These are phyloP conservation scores for Amphibolis antarctica DNA, from an alignment of 106 monocot genomes.

Conservation along the genomic window DNA sequence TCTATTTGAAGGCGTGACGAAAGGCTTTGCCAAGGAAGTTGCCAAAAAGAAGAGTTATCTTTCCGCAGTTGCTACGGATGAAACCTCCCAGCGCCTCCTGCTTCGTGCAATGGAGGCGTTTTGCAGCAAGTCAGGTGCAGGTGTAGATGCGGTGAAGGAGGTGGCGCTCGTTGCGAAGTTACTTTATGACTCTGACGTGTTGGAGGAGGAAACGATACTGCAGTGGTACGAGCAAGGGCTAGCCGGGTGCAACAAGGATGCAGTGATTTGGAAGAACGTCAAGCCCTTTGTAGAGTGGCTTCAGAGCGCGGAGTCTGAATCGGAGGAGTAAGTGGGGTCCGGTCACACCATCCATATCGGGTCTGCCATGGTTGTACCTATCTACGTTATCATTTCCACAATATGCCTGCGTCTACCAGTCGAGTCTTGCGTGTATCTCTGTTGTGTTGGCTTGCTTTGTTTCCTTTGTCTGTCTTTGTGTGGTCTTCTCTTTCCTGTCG, in stretches of 20 bases:
- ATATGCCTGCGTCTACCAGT: too few relatives aligned
- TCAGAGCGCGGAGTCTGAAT: conserved; percentile 41
- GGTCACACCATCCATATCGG: not conserved
- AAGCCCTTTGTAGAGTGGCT: conserved; percentile 94
- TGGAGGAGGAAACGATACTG: conserved; percentile 63
- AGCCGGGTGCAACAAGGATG: conserved; percentile 13
- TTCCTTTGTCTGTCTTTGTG: too few relatives aligned
- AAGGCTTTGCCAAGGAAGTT: conserved; percentile 74
- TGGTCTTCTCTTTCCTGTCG: too few relatives aligned
- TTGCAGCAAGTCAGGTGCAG: conserved; percentile 24
- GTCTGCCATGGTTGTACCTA: too few relatives aligned
- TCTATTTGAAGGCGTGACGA: conserved; percentile 45
- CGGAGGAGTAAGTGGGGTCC: conserved; percentile 16
- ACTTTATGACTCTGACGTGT: conserved; percentile 62
- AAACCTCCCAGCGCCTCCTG: conserved; percentile 41
- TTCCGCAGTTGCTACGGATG: conserved; percentile 30
- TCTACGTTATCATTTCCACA: too few relatives aligned
- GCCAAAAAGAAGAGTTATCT: conserved; percentile 47
- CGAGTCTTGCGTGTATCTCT: too few relatives aligned
- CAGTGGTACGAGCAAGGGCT: conserved; percentile 58
- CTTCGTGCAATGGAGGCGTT: conserved; percentile 50
- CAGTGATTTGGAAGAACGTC: conserved; percentile 48
- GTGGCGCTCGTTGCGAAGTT: conserved; percentile 43
- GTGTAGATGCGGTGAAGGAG: conserved; percentile 60
- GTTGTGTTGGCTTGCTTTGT: too few relatives aligned